These are phyloP conservation scores for Dalbergia cultrata DNA, from an alignment of 306 rosid species.

Conservation along the genomic window DNA sequence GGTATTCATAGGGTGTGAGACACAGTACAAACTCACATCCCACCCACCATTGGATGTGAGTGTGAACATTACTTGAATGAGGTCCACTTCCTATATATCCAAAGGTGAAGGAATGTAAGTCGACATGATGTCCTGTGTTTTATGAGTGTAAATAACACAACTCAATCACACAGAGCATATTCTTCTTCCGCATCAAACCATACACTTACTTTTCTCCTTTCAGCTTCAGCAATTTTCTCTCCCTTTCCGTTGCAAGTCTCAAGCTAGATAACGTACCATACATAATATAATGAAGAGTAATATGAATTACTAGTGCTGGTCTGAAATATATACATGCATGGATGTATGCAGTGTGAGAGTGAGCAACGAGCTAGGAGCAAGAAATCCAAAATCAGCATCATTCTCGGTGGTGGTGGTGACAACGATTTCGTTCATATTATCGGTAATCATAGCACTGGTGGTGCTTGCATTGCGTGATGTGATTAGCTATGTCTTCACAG, in stretches of 20 bases:
- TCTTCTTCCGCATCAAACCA: too few relatives aligned
- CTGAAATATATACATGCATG: not conserved
- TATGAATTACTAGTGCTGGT: not conserved
- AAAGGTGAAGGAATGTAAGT: too few relatives aligned
- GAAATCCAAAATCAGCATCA: slow-evolving; percentile 78
- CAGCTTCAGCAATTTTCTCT: too few relatives aligned
- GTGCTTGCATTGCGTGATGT: slow-evolving; percentile 64
- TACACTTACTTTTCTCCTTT: too few relatives aligned
- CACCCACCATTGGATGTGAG: too few relatives aligned
- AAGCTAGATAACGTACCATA: not conserved
- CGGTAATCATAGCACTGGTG: slow-evolving; percentile 53
- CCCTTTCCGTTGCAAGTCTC: not conserved
- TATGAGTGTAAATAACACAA: too few relatives aligned
- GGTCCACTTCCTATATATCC: too few relatives aligned
- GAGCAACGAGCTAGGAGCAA: slow-evolving; percentile 85
- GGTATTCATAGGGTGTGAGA: too few relatives aligned
- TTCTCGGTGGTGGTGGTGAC: slow-evolving; percentile 77
- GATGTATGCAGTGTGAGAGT: slow-evolving; percentile 76
- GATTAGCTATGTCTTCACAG: slow-evolving; percentile 76
- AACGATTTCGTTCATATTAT: slow-evolving; percentile 61
- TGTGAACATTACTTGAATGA: too few relatives aligned
- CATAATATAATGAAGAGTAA: not conserved
- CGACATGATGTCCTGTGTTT: too few relatives aligned
- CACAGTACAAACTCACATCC: too few relatives aligned
- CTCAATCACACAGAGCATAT: too few relatives aligned